A percentile compares a stretch with the other conserved stretches of the same genome.
Evolutionary conservation across 768 basidiomycete species (phyloP).

Genomic region (Termitomyces sp.): DNA sequence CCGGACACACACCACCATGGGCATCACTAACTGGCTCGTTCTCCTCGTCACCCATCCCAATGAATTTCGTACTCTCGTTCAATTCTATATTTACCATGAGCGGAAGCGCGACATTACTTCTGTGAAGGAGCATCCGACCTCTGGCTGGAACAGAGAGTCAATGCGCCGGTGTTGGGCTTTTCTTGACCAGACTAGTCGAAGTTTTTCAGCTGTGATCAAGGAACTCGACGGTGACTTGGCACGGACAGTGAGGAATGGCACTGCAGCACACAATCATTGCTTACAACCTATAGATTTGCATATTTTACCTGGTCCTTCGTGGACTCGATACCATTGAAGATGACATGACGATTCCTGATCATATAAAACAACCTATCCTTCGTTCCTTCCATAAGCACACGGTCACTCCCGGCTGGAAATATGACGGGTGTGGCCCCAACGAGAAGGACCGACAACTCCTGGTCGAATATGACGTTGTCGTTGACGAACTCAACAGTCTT

Average conservation of each 20-base stretch:
- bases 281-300: constrained; percentile 58
- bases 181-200: constrained; percentile 83
- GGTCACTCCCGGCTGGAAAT: constrained; percentile 82
- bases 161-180: constrained; percentile 93
- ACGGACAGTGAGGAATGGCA: constrained; percentile 72
- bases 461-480: constrained; percentile 75
- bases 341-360: constrained; percentile 92
- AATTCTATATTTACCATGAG: constrained; percentile 82
- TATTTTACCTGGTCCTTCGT: constrained; percentile 93
- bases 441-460: constrained; percentile 88
- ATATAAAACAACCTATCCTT: constrained; percentile 80
- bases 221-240: constrained; percentile 95
- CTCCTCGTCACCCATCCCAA: constrained; percentile 73
- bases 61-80: constrained; percentile 80
- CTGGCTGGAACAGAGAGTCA: constrained; percentile 79
- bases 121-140: constrained; percentile 65
- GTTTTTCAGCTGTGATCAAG: constrained; percentile 92
- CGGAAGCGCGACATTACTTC: constrained; percentile 78
- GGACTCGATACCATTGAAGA: constrained; percentile 98
- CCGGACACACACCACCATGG: constrained; percentile 33
- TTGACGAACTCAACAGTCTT: constrained; percentile 74
- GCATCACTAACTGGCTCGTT: constrained; percentile 52
- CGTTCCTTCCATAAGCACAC: constrained; percentile 79
- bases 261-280: background rate
- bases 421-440: constrained; percentile 71